These are phyloP conservation scores for Crithidia thermophila DNA, from an alignment of 208 protist genomes.

Conservation along the genomic window DNA sequence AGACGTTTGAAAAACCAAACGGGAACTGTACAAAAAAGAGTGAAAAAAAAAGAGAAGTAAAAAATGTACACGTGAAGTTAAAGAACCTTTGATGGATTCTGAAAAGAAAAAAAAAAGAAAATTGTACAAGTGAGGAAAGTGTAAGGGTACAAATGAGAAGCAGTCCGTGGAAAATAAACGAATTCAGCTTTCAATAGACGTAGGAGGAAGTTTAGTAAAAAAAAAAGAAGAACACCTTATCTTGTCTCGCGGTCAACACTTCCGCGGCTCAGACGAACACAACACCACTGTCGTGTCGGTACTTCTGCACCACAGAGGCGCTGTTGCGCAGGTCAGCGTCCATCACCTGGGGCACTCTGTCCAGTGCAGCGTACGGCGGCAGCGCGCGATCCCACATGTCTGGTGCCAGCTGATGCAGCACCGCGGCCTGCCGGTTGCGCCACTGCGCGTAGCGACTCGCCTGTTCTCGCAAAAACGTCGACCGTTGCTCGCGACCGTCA, in stretches of 20 bases:
- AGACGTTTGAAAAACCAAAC: no score
- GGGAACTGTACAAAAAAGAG: neutral
- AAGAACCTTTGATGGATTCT: no score
- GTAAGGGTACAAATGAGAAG: neutral
- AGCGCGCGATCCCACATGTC: constrained; percentile 38
- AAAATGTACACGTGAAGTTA: neutral
- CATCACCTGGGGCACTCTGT: constrained; percentile 29
- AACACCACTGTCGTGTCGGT: constrained; percentile 18
- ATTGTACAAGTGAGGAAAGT: neutral
- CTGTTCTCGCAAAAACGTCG: constrained; percentile 20
- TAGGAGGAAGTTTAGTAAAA: no score
- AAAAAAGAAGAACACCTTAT: neutral
- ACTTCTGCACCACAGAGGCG: constrained; percentile 9
- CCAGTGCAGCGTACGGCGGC: constrained; percentile 36
- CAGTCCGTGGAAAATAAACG: no score
- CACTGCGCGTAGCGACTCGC: constrained; percentile 26
- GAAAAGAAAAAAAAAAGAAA: neutral
- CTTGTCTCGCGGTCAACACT: no score
- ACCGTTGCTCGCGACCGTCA: neutral
- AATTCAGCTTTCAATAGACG: no score
- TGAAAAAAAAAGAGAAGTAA: constrained; percentile 11
- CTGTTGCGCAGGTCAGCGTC: constrained; percentile 16
- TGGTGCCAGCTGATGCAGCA: constrained; percentile 33
- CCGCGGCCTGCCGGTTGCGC: constrained; percentile 21
- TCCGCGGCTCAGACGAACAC: constrained; percentile 23